Evolutionary conservation across 1,284 basidiomycete genomes (phyloP), one percentile per base, ranked within the genome.

Genomic region (Veloboletus limbatus): DNA sequence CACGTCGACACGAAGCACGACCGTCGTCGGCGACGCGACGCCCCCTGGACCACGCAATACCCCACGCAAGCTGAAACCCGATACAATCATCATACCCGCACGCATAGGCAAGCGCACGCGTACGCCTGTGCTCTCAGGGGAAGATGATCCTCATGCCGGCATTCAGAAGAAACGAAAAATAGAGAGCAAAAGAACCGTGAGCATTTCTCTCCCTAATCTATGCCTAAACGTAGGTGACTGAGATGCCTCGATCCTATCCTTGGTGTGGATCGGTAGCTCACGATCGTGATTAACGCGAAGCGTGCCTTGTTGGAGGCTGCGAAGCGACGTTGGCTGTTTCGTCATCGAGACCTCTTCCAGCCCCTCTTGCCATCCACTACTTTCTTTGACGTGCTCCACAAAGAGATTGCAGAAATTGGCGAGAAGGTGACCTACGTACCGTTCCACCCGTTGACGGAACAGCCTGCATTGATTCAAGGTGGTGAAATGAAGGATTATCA

Each of bases 401-500:
- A 52, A 17, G 65, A 62, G 41, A 43, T 55, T 40, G 37, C 33
- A 55, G 54, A 60, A 20, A 18, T 38, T 13, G 53, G 40, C 9
- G 59, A 49, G 6, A 60, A 49, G 28, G 51, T 50, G 28, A 22
- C 66, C 1, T 70, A 63, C 52, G 59, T 66, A 6, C 75, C 74
- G 2, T 59, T 66, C 10, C 69, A 65, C 32, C 55, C 68, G 25
- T 47, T 78, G 36, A 67, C 66, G 18, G 65, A 65, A 34, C 79
- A 82, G 48, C 79, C 79, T 0, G 51, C 54, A 4, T 59, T 72
- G 31, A 66, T 82, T 8, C 58, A 60, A 30, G 70, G 69, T 6
- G 79, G 79, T 7, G 48, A 62, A 21, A 77, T 82, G 76, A 81
- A 81, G 57, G 76, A 75, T 41, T 81, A 82, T 61, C 79, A 82